Conservation (phyloP, 106 monocot genomes). For the Allium cepa region DNA sequence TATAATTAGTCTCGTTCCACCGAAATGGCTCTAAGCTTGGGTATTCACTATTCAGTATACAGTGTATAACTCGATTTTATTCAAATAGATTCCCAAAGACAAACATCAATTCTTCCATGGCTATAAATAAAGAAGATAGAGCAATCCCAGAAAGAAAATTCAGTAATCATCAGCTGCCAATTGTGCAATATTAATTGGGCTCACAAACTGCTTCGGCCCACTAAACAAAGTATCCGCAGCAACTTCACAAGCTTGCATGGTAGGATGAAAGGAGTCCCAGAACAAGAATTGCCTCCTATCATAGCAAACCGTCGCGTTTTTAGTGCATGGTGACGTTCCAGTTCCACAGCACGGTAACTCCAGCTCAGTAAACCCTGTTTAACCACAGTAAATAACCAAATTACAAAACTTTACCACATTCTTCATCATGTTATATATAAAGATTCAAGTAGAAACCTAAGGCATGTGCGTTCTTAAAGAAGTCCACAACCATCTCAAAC, state of each 20-base stretch:
- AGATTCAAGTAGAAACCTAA: background rate
- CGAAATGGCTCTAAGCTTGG: no score
- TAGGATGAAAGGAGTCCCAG: slow-evolving; percentile 25
- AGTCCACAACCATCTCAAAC: slow-evolving; percentile 19
- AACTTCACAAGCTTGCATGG: slow-evolving; percentile 7
- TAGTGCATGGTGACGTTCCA: slow-evolving; percentile 9
- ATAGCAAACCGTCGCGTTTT: slow-evolving; percentile 3
- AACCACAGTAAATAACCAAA: background rate
- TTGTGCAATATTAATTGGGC: slow-evolving; percentile 17
- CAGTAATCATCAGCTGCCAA: slow-evolving; percentile 2
- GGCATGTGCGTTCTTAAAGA: slow-evolving; percentile 12
- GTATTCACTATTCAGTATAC: no score
- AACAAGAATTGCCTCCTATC: slow-evolving; percentile 15
- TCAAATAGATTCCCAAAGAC: no score
- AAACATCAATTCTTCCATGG: no score
- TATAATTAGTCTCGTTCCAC: no score
- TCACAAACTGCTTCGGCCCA: slow-evolving; percentile 6
- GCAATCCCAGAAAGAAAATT: no score
- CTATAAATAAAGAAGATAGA: no score
- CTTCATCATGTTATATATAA: background rate
- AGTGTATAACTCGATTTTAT: no score
- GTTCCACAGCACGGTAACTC: slow-evolving; percentile 18
- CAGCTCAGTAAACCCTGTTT: slow-evolving; percentile 9
- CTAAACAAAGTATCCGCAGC: slow-evolving; percentile 6
- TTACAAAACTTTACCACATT: background rate